Evolutionary conservation across 1,284 basidiomycete species (phyloP), one percentile per base, ranked within the genome.

Genomic region (Cryptococcus sp.): DNA sequence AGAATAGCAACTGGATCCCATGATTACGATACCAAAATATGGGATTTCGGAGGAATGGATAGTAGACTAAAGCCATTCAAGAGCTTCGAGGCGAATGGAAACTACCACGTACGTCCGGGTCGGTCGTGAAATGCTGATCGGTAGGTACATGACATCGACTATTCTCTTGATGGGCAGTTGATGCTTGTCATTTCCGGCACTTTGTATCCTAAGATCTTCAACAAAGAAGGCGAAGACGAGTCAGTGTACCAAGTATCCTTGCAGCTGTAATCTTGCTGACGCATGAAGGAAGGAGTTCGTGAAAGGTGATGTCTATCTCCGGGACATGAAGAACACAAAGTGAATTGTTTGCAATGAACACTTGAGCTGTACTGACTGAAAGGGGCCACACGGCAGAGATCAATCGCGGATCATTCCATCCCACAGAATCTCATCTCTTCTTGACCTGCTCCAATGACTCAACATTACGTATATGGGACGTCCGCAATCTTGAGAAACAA

Each of bases 11-110:
- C 91, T 2, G 96, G 96, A 10, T 88, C 88, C 16, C 87, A 97
- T 74, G 96, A 99, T 76, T 98, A 98, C 69, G 90, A 94, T 73
- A 86, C 88, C 75, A 98, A 98, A 75, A 76, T 98, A 48, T 99
- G 93, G 93, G 96, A 99, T 75, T 98, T 98, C 76, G 96, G 94
- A 64, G 96, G 96, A 7, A 98, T 99, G 94, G 87, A 88, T 64
- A 78, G 81, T 58, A 61, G 72, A 4, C 81, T 87, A 72, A 88
- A 88, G 70, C 93, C 96, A 14, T 98, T 98, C 82, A 89, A 91
- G 76, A 88, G 83, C 58, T 98, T 89, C 82, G 92, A 98, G 73
- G 89, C 92, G 53, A 85, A 87, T 53, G 91, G 89, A 54, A 88
- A 85, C 61, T 97, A 98, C 76, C 85, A 93, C 77, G 91, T 92